These are phyloP conservation scores for Mortierella sp. DNA, from an alignment of 371 early-diverging fungal species.

Conservation along the genomic window DNA sequence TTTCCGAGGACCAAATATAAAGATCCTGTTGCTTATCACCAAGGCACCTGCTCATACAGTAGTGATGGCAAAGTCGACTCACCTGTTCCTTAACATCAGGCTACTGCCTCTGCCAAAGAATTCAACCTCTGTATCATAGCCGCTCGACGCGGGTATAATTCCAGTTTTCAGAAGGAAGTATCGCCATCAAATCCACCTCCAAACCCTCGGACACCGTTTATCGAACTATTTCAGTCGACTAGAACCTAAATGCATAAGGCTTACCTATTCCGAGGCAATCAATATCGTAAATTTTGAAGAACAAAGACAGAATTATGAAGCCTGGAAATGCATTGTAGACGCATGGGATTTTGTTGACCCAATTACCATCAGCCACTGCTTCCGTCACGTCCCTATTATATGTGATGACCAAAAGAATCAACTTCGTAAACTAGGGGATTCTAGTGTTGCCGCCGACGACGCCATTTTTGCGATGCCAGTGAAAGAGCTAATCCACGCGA, in stretches of 20 bases:
- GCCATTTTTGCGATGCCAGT: background rate
- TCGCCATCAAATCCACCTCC: background rate
- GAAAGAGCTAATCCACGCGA: no score
- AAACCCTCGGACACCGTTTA: background rate
- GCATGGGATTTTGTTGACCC: background rate
- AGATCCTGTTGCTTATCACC: background rate
- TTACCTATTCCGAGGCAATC: background rate
- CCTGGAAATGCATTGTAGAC: background rate
- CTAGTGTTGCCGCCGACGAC: background rate
- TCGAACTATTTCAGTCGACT: no score
- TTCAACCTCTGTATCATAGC: background rate
- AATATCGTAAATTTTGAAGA: background rate
- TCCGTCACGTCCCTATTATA: slow-evolving; percentile 4
- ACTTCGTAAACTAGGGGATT: background rate
- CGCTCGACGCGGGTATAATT: background rate
- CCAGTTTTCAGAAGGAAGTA: slow-evolving; percentile 3
- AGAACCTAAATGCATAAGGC: no score
- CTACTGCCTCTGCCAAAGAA: background rate
- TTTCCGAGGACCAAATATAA: background rate
- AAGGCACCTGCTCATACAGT: slow-evolving; percentile 2
- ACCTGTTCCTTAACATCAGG: background rate
- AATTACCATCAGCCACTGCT: background rate
- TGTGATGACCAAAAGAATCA: background rate
- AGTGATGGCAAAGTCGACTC: no score
- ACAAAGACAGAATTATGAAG: background rate